Evolutionary conservation across 1,284 basidiomycete species (phyloP), one percentile per base, ranked within the genome.

Genomic region (Pterula multifida): DNA sequence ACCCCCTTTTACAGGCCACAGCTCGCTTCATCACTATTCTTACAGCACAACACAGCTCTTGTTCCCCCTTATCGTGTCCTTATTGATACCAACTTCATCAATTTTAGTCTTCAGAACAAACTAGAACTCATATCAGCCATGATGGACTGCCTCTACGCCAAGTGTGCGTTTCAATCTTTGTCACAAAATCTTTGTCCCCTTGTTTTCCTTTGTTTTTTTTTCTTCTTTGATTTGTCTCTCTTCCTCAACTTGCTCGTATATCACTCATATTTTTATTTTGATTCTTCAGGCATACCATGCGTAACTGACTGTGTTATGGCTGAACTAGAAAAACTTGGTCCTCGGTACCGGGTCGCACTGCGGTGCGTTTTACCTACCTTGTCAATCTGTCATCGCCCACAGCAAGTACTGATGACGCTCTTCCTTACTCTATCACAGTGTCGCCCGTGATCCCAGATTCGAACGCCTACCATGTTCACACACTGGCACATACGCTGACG

Each of bases 91-190:
- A 99, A 99, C 66, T 99, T 99, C 62, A 98, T 99, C 76, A 98
- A 98, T 65, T 95, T 98, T 65, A 91, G 87, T 56, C 75, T 99
- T 47, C 95, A 98, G 70, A 98, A 98, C 70, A 97, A 98, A 67
- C 75, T 99, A 57, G 96, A 99, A 66, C 77, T 98, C 45, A 77
- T 98, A 19, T 85, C 89, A 61, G 93, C 91, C 13, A 98, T 99
- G 96, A 98, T 98, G 94, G 96, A 98, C 64, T 97, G 94, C 60
- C 71, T 99, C 12, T 98, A 91, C 67, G 96, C 96, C n/a, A 98
- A 98, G 71, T 95, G 94, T 95, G 60, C 55, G 87, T 70, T 19
- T 3, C 22, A 26, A 47, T 47, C 46, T 4, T 45, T 45, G 47
- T 47, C 48, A 32, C 39, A 49, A 32, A 47, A 46, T 36, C 47